These are phyloP conservation scores for Podila horticola DNA, from an alignment of 192 early-diverging fungal species.

Conservation along the genomic window DNA sequence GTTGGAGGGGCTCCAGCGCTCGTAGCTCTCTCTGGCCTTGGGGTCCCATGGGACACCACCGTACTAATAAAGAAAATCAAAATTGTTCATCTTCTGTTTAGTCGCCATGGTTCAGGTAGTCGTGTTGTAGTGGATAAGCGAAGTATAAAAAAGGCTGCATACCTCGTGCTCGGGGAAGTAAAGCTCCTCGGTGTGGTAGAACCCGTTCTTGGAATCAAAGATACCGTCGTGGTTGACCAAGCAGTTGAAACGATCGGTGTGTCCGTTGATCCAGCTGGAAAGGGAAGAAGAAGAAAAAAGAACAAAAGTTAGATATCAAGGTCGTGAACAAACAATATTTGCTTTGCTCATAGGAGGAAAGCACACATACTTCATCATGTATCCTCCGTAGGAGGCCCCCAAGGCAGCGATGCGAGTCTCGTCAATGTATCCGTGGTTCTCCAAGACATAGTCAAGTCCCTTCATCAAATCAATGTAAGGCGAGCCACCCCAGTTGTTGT, in stretches of 20 bases:
- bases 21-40: slow-evolving; percentile 60
- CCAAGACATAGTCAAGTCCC: slow-evolving; percentile 71
- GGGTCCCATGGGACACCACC: slow-evolving; percentile 70
- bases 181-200: slow-evolving; percentile 82
- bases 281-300: not conserved
- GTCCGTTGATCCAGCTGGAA: slow-evolving; percentile 76
- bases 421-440: slow-evolving; percentile 67
- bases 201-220: slow-evolving; percentile 67
- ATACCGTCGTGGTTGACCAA: slow-evolving; percentile 83
- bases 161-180: slow-evolving; percentile 83
- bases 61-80: slow-evolving; percentile 48
- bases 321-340: not conserved
- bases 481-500: slow-evolving; percentile 78
- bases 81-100: not conserved
- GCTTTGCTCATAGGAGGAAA: not conserved
- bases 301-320: not conserved
- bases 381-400: slow-evolving; percentile 84
- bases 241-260: slow-evolving; percentile 71
- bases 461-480: slow-evolving; percentile 82
- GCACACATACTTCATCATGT: slow-evolving; percentile 72
- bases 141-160: not conserved
- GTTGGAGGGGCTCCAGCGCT: slow-evolving; percentile 75
- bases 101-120: not conserved
- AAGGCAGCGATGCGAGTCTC: slow-evolving; percentile 63
- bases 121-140: too few species aligned